These are phyloP conservation scores for Eucalyptus decipiens DNA, from an alignment of 345 rosid genomes.

Conservation along the genomic window DNA sequence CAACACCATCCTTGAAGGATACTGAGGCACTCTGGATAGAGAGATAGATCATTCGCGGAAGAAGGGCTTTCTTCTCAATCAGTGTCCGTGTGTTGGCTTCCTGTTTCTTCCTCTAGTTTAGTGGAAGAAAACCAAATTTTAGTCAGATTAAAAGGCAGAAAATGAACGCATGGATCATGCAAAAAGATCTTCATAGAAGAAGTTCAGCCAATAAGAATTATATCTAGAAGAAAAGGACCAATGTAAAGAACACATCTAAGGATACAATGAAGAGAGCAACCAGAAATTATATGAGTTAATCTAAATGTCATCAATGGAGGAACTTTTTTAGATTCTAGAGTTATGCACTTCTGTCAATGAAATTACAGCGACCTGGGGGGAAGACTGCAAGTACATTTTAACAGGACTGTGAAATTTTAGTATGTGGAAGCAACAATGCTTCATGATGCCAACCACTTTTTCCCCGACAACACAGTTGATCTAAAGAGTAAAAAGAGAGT, in stretches of 20 bases:
- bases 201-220: not conserved
- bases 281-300: not conserved
- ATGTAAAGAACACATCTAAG: not conserved
- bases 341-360: not conserved
- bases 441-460: not conserved
- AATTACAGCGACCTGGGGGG: not conserved
- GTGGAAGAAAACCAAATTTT: not conserved
- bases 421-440: not conserved
- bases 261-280: not conserved
- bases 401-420: not conserved
- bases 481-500: not conserved
- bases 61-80: slow-evolving; percentile 64
- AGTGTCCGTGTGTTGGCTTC: slow-evolving; percentile 38
- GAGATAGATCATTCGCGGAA: slow-evolving; percentile 77
- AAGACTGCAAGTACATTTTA: not conserved
- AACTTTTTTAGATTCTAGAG: not conserved
- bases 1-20: slow-evolving; percentile 42
- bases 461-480: not conserved
- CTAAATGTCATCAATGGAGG: not conserved
- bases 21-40: slow-evolving; percentile 67
- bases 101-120: slow-evolving; percentile 46
- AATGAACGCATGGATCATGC: not conserved
- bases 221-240: not conserved
- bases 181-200: not conserved
- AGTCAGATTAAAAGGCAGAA: not conserved